Conservation (phyloP, 2,329 filamentous ascomycete genomes). For the Trichoderma semiorbis region DNA sequence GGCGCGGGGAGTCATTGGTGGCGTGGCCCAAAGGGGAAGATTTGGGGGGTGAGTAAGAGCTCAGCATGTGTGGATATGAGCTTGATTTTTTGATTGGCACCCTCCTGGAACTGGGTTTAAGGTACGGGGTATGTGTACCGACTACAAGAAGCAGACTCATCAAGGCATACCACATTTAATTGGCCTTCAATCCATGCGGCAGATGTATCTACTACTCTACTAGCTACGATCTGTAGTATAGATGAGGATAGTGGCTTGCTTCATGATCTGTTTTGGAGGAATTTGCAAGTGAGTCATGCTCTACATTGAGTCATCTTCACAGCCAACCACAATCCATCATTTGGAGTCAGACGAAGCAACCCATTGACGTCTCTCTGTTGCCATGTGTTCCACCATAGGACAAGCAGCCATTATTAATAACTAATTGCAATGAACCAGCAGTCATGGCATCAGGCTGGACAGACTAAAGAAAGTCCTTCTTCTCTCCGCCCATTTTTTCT, state of each 20-base stretch:
- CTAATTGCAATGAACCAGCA: not conserved
- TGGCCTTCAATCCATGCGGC: not conserved
- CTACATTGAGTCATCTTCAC: not conserved
- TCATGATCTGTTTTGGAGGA: not conserved
- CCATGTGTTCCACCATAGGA: not conserved
- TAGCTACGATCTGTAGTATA: not conserved
- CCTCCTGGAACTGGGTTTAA: not conserved
- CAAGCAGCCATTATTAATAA: not conserved
- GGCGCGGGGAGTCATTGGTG: conserved; percentile 17
- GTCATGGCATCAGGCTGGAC: not conserved
- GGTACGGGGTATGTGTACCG: not conserved
- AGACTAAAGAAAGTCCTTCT: not conserved
- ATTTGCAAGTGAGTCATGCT: not conserved
- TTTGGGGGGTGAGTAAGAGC: not conserved
- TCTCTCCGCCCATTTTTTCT: not conserved
- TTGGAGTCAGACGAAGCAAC: not conserved
- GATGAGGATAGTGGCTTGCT: not conserved
- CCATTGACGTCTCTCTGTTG: not conserved
- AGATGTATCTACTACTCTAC: not conserved
- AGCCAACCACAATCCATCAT: not conserved
- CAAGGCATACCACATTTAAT: not conserved
- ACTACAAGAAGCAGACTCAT: not conserved
- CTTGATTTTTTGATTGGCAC: not conserved
- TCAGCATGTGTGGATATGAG: not conserved
- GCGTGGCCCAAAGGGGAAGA: not conserved